Evolutionary conservation across 306 rosid species (phyloP).

Genomic region (Prunus dulcis): DNA sequence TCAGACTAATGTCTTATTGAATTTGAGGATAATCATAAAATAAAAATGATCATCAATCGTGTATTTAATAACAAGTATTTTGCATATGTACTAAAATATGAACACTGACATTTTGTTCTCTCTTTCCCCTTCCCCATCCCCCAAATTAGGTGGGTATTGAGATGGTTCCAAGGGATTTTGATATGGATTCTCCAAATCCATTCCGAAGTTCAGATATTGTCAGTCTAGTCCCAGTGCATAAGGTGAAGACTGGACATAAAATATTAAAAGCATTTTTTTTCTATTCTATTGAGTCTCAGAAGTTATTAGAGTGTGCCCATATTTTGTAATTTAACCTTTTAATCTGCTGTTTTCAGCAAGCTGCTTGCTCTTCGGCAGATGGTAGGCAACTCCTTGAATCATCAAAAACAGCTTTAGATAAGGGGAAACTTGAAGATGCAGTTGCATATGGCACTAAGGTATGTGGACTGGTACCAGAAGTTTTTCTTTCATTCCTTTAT

Average conservation of each 20-base stretch:
- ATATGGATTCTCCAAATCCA: conserved; percentile 83
- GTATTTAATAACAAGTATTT: not conserved
- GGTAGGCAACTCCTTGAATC: conserved; percentile 98
- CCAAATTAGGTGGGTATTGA: conserved; percentile 82
- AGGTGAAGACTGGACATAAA: conserved; percentile 51
- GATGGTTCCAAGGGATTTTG: conserved; percentile 90
- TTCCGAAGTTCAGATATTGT: conserved; percentile 77
- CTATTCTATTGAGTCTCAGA: not conserved
- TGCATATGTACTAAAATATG: not conserved
- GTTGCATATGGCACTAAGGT: conserved; percentile 95
- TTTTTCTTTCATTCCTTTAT: conserved; percentile 1
- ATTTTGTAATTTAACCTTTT: conserved; percentile 19
- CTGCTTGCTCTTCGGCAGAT: conserved; percentile 98
- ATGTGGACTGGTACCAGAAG: conserved; percentile 12
- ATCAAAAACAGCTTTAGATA: conserved; percentile 95
- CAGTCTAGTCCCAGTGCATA: conserved; percentile 90
- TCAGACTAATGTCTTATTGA: not conserved
- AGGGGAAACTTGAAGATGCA: conserved; percentile 98
- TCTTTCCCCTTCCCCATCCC: not conserved
- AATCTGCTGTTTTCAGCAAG: conserved; percentile 71
- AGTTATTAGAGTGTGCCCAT: conserved; percentile 16
- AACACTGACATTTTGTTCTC: conserved; percentile 25
- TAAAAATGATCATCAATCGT: too few species aligned
- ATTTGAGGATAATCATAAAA: not conserved
- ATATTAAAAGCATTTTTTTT: conserved; percentile 19